Evolutionary conservation across 1,284 basidiomycete species (phyloP).

Genomic region (Cutaneotrichosporon cutaneum): DNA sequence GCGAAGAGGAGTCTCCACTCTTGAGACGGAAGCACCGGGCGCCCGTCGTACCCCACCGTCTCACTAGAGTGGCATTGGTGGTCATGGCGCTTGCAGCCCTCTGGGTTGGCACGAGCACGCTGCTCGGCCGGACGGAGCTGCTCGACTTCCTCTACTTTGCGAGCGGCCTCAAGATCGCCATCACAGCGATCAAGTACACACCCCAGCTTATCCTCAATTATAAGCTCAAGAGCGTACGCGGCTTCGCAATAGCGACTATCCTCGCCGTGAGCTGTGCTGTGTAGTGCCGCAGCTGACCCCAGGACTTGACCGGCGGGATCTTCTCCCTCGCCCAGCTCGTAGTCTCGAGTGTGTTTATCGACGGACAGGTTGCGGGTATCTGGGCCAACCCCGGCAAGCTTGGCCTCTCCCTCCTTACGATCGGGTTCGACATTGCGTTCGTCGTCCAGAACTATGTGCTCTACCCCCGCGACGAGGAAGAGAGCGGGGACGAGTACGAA

Average conservation of each 20-base stretch:
- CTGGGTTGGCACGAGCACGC: constrained; percentile 28
- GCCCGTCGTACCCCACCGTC: constrained; percentile 28
- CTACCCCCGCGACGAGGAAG: constrained; percentile 7
- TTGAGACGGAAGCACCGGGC: constrained; percentile 3
- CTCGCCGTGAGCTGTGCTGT: constrained; percentile 16
- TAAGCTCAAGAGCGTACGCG: constrained; percentile 38
- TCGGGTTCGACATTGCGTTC: constrained; percentile 24
- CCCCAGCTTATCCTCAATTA: constrained; percentile 51
- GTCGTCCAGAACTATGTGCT: constrained; percentile 18
- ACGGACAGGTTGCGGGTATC: constrained; percentile 46
- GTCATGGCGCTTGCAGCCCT: constrained; percentile 32
- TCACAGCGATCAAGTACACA: constrained; percentile 49
- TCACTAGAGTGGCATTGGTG: constrained; percentile 30
- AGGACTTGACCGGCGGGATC: constrained; percentile 49
- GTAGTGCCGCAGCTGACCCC: constrained; percentile 6
- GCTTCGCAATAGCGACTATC: constrained; percentile 46
- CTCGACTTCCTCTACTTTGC: constrained; percentile 51
- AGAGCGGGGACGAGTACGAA: not conserved
- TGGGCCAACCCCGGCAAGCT: constrained; percentile 52
- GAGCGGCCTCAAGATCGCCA: constrained; percentile 46
- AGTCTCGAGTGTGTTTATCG: constrained; percentile 44
- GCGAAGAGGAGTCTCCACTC: constrained; percentile 20
- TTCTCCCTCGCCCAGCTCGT: constrained; percentile 51
- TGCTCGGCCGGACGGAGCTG: constrained; percentile 32
- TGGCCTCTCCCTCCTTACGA: constrained; percentile 39